Conservation (phyloP, 2,329 filamentous ascomycete genomes). For the Cercospora sp. region DNA sequence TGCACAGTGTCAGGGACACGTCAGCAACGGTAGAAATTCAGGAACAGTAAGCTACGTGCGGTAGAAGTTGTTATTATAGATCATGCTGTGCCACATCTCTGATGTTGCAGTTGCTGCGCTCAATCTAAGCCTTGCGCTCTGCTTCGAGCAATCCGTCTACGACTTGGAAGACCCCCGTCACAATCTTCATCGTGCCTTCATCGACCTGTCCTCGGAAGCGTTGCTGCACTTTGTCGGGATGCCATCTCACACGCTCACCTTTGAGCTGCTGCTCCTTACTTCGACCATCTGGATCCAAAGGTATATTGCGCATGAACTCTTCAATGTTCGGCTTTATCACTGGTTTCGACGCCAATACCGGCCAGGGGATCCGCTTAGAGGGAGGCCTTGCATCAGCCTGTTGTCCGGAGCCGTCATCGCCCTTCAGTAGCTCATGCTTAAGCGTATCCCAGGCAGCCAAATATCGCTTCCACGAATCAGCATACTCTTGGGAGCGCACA, state of each 20-base stretch:
- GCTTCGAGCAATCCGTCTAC: constrained; percentile 60
- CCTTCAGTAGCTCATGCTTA: constrained; percentile 31
- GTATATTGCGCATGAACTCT: constrained; percentile 66
- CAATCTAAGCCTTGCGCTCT: constrained; percentile 25
- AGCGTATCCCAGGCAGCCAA: constrained; percentile 36
- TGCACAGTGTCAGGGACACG: not conserved
- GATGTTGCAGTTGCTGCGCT: not conserved
- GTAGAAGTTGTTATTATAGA: not conserved
- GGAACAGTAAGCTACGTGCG: not conserved
- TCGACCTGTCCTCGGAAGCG: constrained; percentile 73
- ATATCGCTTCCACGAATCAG: constrained; percentile 35
- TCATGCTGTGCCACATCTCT: not conserved
- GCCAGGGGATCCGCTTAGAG: constrained; percentile 64
- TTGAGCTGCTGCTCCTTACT: constrained; percentile 62
- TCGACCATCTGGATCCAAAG: constrained; percentile 30
- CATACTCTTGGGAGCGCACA: constrained; percentile 28
- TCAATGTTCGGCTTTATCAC: constrained; percentile 63
- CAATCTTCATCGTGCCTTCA: constrained; percentile 68
- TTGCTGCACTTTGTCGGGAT: constrained; percentile 97
- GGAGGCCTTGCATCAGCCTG: constrained; percentile 21
- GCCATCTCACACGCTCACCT: constrained; percentile 86
- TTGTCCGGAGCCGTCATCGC: not conserved
- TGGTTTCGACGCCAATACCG: constrained; percentile 62
- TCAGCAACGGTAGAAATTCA: not conserved
- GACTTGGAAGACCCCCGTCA: constrained; percentile 90